phyloP scores from a whole-genome alignment of 2,329 filamentous ascomycete species.

The Whalleya microplaca region DNA sequence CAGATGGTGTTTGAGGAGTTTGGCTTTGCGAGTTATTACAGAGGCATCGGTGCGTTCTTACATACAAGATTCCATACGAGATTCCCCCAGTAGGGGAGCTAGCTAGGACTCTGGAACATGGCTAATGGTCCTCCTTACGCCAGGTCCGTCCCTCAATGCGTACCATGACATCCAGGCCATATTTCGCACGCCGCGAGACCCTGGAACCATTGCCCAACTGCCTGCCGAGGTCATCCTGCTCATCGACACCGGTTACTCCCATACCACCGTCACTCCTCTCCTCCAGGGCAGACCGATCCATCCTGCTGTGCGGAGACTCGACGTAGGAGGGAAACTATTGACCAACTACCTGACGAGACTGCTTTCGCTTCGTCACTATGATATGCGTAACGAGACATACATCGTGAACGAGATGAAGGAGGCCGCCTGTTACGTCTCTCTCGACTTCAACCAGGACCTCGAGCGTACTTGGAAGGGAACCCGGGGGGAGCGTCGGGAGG shows the following conservation, averaged over 20 bases:
- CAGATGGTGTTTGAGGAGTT: constrained; percentile 98
- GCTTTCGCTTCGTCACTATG: constrained; percentile 88
- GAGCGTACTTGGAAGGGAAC: constrained; percentile 85
- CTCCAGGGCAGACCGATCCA: constrained; percentile 82
- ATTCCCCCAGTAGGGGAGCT: too few relatives aligned
- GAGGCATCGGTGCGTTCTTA: constrained; percentile 66
- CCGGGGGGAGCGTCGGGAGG: constrained; percentile 57
- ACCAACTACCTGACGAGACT: constrained; percentile 92
- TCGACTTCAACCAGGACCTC: constrained; percentile 76
- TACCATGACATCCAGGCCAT: constrained; percentile 77
- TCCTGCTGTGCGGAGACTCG: constrained; percentile 78
- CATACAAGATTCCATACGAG: too few relatives aligned
- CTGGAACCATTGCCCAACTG: constrained; percentile 45
- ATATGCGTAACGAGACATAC: constrained; percentile 91
- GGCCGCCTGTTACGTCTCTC: constrained; percentile 78
- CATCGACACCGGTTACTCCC: constrained; percentile 90
- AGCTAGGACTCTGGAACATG: too few relatives aligned
- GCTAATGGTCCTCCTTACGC: constrained; percentile 4
- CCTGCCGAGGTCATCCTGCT: constrained; percentile 84
- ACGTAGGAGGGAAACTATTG: constrained; percentile 89
- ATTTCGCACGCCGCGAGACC: constrained; percentile 62
- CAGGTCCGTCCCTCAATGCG: constrained; percentile 76
- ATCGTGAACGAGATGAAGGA: constrained; percentile 98
- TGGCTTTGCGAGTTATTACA: constrained; percentile 84
- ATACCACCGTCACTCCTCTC: constrained; percentile 87